Base-by-base conservation (phyloP, 2,329 filamentous ascomycete genomes). In the Tricladium varicosporioides region DNA sequence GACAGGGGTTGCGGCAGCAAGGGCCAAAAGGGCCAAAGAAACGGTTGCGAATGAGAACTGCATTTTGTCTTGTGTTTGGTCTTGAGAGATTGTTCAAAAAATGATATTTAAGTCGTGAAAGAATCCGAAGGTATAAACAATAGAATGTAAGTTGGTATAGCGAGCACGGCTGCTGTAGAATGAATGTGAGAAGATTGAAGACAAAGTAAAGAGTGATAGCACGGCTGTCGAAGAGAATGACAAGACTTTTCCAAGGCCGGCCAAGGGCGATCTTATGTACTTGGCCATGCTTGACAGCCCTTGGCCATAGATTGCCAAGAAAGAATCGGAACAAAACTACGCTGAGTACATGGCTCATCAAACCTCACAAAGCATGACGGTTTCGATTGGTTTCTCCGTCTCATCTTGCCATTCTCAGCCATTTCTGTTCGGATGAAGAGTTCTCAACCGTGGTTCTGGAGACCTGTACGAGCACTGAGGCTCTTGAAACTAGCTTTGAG, bases 1-100 rank as follows among this genome's bases (percentile, higher is more conserved):
- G 31, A 73, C 48, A 33, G 71, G 73, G 18, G 63, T 62, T 43
- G 71, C 70, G 33, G 66, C 47, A 10, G 65, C 65, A 47, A 71
- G 61, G 15, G 62, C 60, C 44, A 66, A 36, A 33, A 68, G 52
- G 43, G 49, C 52, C 42, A 64, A 53, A 49, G 72, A 52, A 49
- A 67, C 31, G 55, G 68, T 53, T 58, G 72, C 50, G 11, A 67
- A 51, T 13, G 70, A 69, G 68, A 74, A 74, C 62, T 71, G 71
- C 73, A 74, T 67, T 27, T 57, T 65, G 56, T 27, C 22, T 56
- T 33, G 33, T 43, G 16, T 51, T 43, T 57, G 48, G 40, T 58
- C 43, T 14, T 15, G 42, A 48, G 43, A 27, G 15, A 48, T 19
- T 13, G 33, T 22, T 50, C 32, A 19, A 49, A 44, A 55, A 52